phyloP scores from a whole-genome alignment of 805 yeast species.

The Nematodospora valgi region DNA sequence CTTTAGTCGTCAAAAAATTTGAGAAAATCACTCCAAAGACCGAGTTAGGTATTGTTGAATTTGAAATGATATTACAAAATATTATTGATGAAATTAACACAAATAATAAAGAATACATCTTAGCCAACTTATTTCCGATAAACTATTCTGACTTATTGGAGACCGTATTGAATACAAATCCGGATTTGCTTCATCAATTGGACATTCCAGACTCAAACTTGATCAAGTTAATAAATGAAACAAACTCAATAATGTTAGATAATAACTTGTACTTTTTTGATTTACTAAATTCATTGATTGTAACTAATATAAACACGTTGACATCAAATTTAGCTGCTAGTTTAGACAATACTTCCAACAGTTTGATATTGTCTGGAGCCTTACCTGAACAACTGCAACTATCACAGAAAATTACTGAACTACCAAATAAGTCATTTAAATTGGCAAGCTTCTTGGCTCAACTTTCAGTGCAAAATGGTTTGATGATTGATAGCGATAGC shows the following conservation, averaged over 20 bases:
- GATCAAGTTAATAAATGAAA: constrained; percentile 43
- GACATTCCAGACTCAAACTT: constrained; percentile 36
- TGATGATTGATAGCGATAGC: constrained; percentile 43
- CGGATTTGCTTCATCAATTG: constrained; percentile 35
- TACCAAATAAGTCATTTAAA: constrained; percentile 28
- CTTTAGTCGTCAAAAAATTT: constrained; percentile 58
- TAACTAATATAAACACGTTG: constrained; percentile 33
- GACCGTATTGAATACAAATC: constrained; percentile 48
- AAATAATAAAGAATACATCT: constrained; percentile 13
- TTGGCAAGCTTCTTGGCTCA: constrained; percentile 72
- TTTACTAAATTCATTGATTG: constrained; percentile 32
- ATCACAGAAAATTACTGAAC: constrained; percentile 17
- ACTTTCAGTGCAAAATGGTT: constrained; percentile 60
- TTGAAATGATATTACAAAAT: constrained; percentile 33
- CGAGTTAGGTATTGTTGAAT: constrained; percentile 61
- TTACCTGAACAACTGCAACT: constrained; percentile 13
- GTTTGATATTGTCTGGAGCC: constrained; percentile 7
- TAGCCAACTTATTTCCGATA: constrained; percentile 33
- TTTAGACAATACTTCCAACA: constrained; percentile 10
- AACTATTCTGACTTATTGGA: constrained; percentile 37
- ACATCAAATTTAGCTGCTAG: constrained; percentile 27
- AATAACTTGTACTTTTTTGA: constrained; percentile 27
- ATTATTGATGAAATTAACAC: constrained; percentile 20
- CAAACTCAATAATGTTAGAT: constrained; percentile 34
- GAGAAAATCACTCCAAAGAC: constrained; percentile 66